These are phyloP conservation scores for Kodamaea nitidulidarum DNA, from an alignment of 805 yeast species.

Conservation along the genomic window DNA sequence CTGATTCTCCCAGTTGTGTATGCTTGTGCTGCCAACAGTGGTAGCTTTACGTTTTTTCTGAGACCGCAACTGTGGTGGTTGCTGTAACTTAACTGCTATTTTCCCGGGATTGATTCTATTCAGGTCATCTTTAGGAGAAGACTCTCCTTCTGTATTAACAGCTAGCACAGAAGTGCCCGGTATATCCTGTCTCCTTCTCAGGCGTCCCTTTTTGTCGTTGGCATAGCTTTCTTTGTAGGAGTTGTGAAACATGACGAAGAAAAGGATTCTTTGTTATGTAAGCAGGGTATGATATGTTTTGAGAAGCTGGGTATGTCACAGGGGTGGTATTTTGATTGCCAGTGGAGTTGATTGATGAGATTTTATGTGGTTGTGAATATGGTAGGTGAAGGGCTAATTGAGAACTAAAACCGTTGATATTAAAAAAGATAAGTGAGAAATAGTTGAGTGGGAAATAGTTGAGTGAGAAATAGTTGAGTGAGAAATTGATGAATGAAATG, in stretches of 20 bases:
- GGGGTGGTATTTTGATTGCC: no score
- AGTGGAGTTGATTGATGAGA: no score
- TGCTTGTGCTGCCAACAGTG: conserved; percentile 2
- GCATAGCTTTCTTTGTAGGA: conserved; percentile 9
- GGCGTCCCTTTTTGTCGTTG: conserved; percentile 2
- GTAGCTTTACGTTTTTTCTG: conserved; percentile 3
- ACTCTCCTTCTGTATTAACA: conserved; percentile 1
- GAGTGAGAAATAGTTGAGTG: no score
- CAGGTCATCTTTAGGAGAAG: not conserved
- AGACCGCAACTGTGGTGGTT: conserved; percentile 1
- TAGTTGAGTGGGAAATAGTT: no score
- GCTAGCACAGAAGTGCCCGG: conserved; percentile 12
- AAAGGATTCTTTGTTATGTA: conserved; percentile 1
- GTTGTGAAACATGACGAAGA: conserved; percentile 8
- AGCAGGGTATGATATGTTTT: not conserved
- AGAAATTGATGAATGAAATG: no score
- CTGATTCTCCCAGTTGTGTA: conserved; percentile 7
- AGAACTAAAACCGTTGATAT: no score
- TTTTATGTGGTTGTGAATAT: no score
- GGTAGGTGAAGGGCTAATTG: no score
- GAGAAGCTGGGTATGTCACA: not conserved
- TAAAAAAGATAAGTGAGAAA: no score
- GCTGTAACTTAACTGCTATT: not conserved
- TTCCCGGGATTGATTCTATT: not conserved
- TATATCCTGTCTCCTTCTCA: conserved; percentile 7